A percentile compares a stretch with the other conserved stretches of the same genome.
Evolutionary conservation across 2,329 filamentous ascomycete genomes (phyloP).

Genomic region (Aureobasidium sp.): DNA sequence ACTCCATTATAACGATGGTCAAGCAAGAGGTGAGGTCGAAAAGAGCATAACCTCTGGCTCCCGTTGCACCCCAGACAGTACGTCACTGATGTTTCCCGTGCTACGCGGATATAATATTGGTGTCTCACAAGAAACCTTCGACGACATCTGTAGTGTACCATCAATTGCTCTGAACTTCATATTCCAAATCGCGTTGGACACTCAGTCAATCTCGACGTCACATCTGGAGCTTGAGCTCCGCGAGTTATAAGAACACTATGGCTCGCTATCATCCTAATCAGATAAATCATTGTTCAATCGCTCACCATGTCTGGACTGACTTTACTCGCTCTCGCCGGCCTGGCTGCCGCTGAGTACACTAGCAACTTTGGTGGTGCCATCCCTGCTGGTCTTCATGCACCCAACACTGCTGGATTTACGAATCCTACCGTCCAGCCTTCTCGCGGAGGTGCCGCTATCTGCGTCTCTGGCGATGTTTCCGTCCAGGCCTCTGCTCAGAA

Average conservation of each 20-base stretch:
- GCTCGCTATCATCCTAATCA: neutral
- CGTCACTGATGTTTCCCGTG: neutral
- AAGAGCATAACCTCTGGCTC: neutral
- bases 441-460: conserved; percentile 22
- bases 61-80: neutral
- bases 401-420: conserved; percentile 15
- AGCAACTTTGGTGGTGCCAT: conserved; percentile 1
- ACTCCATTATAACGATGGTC: neutral
- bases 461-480: conserved; percentile 21
- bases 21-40: neutral
- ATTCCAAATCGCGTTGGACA: neutral
- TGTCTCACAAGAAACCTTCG: neutral
- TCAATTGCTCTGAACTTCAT: neutral
- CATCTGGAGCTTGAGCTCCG: neutral
- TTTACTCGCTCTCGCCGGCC: conserved; percentile 5
- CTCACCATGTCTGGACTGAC: neutral
- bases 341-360: neutral
- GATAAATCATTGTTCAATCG: neutral
- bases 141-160: neutral
- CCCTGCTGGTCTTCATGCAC: conserved; percentile 10
- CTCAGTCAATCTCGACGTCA: neutral
- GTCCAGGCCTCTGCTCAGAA: conserved; percentile 22
- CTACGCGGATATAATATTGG: neutral
- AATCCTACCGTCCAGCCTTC: conserved; percentile 16
- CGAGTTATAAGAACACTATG: neutral